These are phyloP conservation scores for Claviceps sp. DNA, from an alignment of 2,329 filamentous ascomycete genomes.

Conservation along the genomic window DNA sequence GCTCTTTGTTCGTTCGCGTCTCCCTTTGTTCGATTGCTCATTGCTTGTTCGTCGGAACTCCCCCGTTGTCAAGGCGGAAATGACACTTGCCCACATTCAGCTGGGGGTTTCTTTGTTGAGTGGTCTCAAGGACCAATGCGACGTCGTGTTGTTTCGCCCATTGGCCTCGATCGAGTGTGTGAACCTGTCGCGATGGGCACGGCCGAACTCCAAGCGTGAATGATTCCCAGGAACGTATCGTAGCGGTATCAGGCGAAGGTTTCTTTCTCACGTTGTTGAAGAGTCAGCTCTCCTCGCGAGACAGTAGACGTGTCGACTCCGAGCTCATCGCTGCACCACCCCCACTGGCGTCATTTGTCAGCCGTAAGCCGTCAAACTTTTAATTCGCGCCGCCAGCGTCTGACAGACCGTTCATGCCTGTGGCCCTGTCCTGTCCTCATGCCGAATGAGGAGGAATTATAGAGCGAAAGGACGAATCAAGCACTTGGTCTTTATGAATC, in stretches of 20 bases:
- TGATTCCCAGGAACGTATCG: not conserved
- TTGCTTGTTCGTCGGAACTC: not conserved
- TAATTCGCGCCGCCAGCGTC: not conserved
- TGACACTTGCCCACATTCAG: not conserved
- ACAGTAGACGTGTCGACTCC: not conserved
- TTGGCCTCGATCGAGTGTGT: not conserved
- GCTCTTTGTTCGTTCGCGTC: not conserved
- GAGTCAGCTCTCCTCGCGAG: not conserved
- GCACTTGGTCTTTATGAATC: constrained; percentile 6
- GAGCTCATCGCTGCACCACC: not conserved
- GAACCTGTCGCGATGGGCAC: not conserved
- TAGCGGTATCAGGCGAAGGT: not conserved
- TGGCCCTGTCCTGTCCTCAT: not conserved
- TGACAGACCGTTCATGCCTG: not conserved
- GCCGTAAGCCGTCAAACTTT: not conserved
- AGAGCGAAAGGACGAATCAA: not conserved
- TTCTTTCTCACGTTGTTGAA: not conserved
- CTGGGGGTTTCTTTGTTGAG: not conserved
- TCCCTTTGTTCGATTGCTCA: not conserved
- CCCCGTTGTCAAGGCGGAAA: not conserved
- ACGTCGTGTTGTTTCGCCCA: not conserved
- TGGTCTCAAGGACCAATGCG: not conserved
- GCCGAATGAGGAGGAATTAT: not conserved
- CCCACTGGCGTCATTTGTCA: constrained; percentile 1
- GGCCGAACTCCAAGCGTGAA: not conserved